Conservation (phyloP, 2,329 filamentous ascomycete genomes). For the Tolypocladium sp. region DNA sequence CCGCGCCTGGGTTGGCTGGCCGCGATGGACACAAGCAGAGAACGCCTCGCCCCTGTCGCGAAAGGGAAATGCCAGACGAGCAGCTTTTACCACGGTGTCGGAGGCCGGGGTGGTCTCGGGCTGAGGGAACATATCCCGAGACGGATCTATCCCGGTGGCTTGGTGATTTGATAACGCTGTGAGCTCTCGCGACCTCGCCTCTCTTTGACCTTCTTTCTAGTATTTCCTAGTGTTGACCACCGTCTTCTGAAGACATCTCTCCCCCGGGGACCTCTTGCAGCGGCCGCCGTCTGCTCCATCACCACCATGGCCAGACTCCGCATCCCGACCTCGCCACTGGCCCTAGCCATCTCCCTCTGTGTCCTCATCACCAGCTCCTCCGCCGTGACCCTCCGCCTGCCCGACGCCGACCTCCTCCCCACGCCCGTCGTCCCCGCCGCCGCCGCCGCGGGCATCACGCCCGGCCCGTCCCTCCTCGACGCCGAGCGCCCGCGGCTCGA, state of each 20-base stretch:
- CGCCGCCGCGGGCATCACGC: not conserved
- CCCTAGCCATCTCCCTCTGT: not conserved
- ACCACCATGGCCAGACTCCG: not conserved
- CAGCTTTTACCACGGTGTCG: too few relatives aligned
- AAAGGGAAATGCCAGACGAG: not conserved
- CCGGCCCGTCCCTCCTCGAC: not conserved
- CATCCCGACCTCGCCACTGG: not conserved
- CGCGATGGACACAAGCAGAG: not conserved
- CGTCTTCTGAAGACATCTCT: not conserved
- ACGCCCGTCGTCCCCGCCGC: not conserved
- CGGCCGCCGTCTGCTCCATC: not conserved
- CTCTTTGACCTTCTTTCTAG: not conserved
- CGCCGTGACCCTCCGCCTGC: not conserved
- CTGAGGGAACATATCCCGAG: not conserved
- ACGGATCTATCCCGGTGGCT: not conserved
- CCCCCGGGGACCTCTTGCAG: not conserved
- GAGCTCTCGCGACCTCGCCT: not conserved
- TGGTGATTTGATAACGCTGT: not conserved
- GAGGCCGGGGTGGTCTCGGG: not conserved
- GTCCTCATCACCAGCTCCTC: not conserved
- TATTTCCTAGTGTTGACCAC: too few relatives aligned
- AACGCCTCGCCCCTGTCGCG: not conserved
- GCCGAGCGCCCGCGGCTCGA: not conserved
- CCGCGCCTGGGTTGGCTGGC: not conserved
- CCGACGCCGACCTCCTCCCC: not conserved